These are phyloP conservation scores for Sclerotinia sclerotiorum DNA, from an alignment of 2,329 filamentous ascomycete genomes.

Conservation along the genomic window DNA sequence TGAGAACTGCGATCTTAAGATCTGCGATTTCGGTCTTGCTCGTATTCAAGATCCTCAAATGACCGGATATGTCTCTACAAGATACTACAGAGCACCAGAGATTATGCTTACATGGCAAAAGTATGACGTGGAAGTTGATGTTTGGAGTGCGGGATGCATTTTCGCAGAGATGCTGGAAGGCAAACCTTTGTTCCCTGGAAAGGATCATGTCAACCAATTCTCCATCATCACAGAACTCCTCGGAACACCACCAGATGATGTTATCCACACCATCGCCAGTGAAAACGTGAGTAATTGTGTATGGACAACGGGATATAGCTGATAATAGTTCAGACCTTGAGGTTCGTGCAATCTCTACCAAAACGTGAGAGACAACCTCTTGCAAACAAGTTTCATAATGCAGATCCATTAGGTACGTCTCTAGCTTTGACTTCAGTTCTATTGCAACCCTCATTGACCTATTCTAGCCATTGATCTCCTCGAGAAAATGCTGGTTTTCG, in stretches of 20 bases:
- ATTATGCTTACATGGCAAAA: conserved; percentile 99
- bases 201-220: conserved; percentile 99
- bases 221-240: conserved; percentile 98
- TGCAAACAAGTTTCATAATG: conserved; percentile 89
- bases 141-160: conserved; percentile 98
- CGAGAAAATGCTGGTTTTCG: conserved; percentile 96
- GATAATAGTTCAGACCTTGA: conserved; percentile 65
- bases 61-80: conserved; percentile 97
- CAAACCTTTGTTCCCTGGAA: conserved; percentile 96
- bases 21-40: conserved; percentile 96
- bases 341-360: conserved; percentile 96
- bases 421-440: neutral
- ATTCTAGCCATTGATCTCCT: conserved; percentile 80
- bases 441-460: conserved; percentile 35
- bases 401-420: conserved; percentile 75
- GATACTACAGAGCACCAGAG: conserved; percentile 97
- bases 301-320: conserved; percentile 32
- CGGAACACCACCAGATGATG: conserved; percentile 94
- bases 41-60: conserved; percentile 99
- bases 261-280: conserved; percentile 97
- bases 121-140: conserved; percentile 98
- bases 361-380: conserved; percentile 90
- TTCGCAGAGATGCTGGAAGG: conserved; percentile 99
- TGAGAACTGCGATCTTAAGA: conserved; percentile 99
- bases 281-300: conserved; percentile 71